Conservation (phyloP, 2,329 filamentous ascomycete species). For the Eutypella sp. region DNA sequence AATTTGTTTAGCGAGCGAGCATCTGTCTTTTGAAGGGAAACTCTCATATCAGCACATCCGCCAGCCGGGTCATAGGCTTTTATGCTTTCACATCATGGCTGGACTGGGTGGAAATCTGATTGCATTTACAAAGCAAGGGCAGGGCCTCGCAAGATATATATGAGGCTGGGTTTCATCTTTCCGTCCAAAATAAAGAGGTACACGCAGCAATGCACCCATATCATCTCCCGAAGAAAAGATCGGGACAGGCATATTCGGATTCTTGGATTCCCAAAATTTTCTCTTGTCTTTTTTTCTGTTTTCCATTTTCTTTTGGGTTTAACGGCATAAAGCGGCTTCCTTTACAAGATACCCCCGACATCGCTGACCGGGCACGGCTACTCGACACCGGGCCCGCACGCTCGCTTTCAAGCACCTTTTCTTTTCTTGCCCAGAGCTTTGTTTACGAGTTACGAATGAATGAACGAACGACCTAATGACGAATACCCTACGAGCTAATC, state of each 20-base stretch:
- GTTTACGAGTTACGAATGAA: conserved; percentile 41
- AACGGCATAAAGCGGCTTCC: conserved; percentile 38
- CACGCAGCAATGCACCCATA: conserved; percentile 58
- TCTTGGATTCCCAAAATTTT: conserved; percentile 33
- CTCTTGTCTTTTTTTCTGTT: conserved; percentile 25
- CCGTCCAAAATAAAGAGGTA: conserved; percentile 48
- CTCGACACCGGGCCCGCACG: conserved; percentile 20
- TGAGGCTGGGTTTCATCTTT: conserved; percentile 36
- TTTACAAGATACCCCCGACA: conserved; percentile 34
- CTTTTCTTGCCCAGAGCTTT: conserved; percentile 27
- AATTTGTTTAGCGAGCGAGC: conserved; percentile 36
- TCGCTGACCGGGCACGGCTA: conserved; percentile 20
- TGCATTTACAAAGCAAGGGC: conserved; percentile 50
- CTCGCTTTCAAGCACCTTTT: conserved; percentile 34
- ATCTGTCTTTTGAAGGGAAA: conserved; percentile 26
- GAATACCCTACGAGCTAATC: conserved; percentile 29
- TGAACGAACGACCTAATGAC: conserved; percentile 28
- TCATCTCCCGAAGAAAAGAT: conserved; percentile 40
- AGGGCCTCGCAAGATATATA: conserved; percentile 40
- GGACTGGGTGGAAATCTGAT: conserved; percentile 47
- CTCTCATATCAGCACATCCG: conserved; percentile 35
- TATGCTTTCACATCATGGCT: conserved; percentile 49
- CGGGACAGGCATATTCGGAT: conserved; percentile 38
- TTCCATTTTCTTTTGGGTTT: conserved; percentile 19
- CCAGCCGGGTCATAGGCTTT: conserved; percentile 44